phyloP scores from a whole-genome alignment of 352 stramenopile genomes.

The Globisporangium nagaii region DNA sequence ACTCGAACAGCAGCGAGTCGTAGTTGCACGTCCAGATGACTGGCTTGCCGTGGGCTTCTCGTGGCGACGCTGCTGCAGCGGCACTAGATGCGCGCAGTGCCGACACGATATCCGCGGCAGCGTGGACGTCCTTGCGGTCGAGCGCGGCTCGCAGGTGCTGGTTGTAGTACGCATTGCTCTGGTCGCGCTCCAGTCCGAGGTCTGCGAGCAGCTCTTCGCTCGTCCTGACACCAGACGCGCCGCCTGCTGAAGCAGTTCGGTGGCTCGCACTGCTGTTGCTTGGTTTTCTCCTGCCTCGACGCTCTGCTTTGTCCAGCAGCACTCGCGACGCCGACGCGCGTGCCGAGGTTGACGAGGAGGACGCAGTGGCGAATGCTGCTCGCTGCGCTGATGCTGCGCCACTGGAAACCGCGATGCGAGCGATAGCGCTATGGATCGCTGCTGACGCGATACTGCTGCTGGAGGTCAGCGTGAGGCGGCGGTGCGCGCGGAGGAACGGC shows the following conservation, averaged over 20 bases:
- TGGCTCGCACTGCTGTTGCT: background rate
- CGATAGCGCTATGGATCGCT: no score
- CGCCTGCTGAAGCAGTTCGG: background rate
- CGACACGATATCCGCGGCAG: constrained; percentile 20
- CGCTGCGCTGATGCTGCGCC: background rate
- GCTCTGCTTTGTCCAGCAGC: background rate
- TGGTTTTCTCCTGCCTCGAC: background rate
- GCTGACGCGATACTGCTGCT: background rate
- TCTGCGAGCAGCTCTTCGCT: constrained; percentile 1
- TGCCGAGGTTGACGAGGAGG: background rate
- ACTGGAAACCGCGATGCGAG: background rate
- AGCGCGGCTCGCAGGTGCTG: constrained; percentile 25
- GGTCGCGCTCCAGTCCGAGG: constrained; percentile 6
- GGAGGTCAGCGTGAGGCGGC: background rate
- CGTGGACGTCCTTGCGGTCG: constrained; percentile 19
- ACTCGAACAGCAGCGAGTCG: constrained; percentile 50
- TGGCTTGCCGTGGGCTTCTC: constrained; percentile 4
- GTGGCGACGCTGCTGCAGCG: constrained; percentile 15
- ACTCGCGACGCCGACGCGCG: background rate
- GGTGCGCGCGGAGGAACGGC: background rate
- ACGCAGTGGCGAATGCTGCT: background rate
- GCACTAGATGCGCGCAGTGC: background rate
- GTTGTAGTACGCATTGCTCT: constrained; percentile 45
- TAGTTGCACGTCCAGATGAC: constrained; percentile 44
- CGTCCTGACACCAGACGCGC: background rate